Evolutionary conservation across 257 asterid genomes (phyloP).

Genomic region (Plantago major): DNA sequence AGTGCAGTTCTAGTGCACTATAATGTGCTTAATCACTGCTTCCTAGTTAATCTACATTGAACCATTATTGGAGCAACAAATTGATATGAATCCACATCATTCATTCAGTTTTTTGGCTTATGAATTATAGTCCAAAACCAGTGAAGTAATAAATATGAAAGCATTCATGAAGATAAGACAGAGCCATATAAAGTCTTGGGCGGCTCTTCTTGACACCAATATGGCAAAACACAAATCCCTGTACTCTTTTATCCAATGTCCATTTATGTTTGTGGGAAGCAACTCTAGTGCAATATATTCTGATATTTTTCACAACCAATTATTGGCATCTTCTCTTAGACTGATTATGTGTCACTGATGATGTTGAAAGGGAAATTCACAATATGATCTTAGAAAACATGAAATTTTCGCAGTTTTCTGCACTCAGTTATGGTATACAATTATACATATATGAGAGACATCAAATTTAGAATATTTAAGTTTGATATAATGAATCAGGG

Average conservation of each 20-base stretch:
- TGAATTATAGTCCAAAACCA: background rate
- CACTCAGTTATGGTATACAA: background rate
- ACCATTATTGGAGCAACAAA: constrained; percentile 1
- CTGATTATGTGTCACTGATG: background rate
- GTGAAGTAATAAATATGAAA: background rate
- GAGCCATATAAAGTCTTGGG: background rate
- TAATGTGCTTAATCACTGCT: background rate
- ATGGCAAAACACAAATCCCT: constrained; percentile 4
- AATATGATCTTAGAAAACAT: background rate
- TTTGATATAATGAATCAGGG: background rate
- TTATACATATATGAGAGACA: too few relatives aligned
- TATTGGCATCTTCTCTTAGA: background rate
- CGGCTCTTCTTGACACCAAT: background rate
- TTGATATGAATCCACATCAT: background rate
- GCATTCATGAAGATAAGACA: constrained; percentile 4
- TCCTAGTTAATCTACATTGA: background rate
- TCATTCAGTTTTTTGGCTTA: too few relatives aligned
- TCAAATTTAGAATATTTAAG: background rate
- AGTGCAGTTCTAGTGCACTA: background rate
- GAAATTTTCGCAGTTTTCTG: background rate
- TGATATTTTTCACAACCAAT: background rate
- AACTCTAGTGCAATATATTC: background rate
- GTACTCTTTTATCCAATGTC: background rate
- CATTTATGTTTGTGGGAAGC: background rate
- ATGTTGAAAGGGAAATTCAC: background rate